These are phyloP conservation scores for Ramaria sp. DNA, from an alignment of 768 basidiomycete genomes.

Conservation along the genomic window DNA sequence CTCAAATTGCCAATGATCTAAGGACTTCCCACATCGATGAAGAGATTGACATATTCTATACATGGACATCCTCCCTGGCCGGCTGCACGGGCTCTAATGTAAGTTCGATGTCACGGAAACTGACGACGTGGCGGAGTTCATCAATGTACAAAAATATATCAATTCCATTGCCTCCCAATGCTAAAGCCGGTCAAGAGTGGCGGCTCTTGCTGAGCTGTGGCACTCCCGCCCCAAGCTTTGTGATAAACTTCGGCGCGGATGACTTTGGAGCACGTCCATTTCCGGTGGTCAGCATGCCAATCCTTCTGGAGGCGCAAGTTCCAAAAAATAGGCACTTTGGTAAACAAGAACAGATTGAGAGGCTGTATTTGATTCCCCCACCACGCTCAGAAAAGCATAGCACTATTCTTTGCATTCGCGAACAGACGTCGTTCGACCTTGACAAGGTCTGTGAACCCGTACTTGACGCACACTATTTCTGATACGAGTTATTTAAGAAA, in stretches of 20 bases:
- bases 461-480: not conserved
- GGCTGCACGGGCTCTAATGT: slow-evolving; percentile 5
- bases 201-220: slow-evolving; percentile 33
- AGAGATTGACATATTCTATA: slow-evolving; percentile 56
- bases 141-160: slow-evolving; percentile 69
- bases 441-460: slow-evolving; percentile 59
- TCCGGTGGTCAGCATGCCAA: slow-evolving; percentile 61
- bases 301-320: slow-evolving; percentile 23
- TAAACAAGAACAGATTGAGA: slow-evolving; percentile 63
- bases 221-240: slow-evolving; percentile 27
- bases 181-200: slow-evolving; percentile 49
- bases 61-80: slow-evolving; percentile 36
- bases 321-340: not conserved
- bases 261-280: slow-evolving; percentile 39
- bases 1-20: slow-evolving; percentile 84
- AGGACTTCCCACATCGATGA: slow-evolving; percentile 61
- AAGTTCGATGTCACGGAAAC: slow-evolving; percentile 30
- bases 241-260: slow-evolving; percentile 33
- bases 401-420: slow-evolving; percentile 41
- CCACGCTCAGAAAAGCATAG: not conserved
- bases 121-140: slow-evolving; percentile 62
- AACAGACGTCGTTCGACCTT: slow-evolving; percentile 83
- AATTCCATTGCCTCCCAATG: slow-evolving; percentile 49
- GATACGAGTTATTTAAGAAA: slow-evolving; percentile 51
- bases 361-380: slow-evolving; percentile 35